phyloP scores from a whole-genome alignment of 2,329 filamentous ascomycete species.

The Zarea fungicola region DNA sequence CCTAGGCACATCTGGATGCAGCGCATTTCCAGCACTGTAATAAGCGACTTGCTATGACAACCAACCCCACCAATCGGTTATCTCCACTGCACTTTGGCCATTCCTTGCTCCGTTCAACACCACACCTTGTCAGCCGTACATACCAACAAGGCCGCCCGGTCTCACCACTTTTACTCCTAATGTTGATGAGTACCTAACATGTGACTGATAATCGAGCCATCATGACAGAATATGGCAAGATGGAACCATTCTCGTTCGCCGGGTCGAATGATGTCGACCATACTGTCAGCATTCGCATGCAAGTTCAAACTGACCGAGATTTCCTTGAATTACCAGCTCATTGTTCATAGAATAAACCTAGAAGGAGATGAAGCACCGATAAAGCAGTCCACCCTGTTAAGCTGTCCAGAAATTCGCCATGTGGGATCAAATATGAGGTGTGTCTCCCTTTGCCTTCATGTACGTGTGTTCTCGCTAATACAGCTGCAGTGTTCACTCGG shows the following conservation, averaged over 20 bases:
- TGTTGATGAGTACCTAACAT: background rate
- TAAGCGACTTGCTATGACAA: too few relatives aligned
- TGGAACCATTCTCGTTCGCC: slow-evolving; percentile 96
- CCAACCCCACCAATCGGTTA: too few relatives aligned
- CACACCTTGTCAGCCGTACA: too few relatives aligned
- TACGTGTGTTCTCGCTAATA: slow-evolving; percentile 11
- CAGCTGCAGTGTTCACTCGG: slow-evolving; percentile 62
- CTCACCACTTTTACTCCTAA: background rate
- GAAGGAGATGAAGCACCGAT: slow-evolving; percentile 39
- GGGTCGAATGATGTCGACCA: slow-evolving; percentile 79
- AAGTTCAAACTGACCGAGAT: slow-evolving; percentile 20
- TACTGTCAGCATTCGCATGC: slow-evolving; percentile 64
- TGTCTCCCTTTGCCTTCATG: slow-evolving; percentile 10
- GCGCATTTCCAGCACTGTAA: too few relatives aligned
- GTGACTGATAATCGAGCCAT: background rate
- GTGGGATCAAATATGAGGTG: slow-evolving; percentile 80
- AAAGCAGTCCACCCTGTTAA: slow-evolving; percentile 64
- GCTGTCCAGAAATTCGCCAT: slow-evolving; percentile 75
- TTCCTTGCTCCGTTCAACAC: too few relatives aligned
- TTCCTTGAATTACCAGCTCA: slow-evolving; percentile 3
- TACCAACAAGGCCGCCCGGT: too few relatives aligned
- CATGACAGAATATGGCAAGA: slow-evolving; percentile 44
- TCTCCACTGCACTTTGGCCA: too few relatives aligned
- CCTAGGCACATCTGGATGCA: too few relatives aligned
- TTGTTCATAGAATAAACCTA: slow-evolving; percentile 38